Evolutionary conservation across 306 rosid genomes (phyloP), one percentile per base, ranked within the genome.

Genomic region (Heteromeles arbutifolia): DNA sequence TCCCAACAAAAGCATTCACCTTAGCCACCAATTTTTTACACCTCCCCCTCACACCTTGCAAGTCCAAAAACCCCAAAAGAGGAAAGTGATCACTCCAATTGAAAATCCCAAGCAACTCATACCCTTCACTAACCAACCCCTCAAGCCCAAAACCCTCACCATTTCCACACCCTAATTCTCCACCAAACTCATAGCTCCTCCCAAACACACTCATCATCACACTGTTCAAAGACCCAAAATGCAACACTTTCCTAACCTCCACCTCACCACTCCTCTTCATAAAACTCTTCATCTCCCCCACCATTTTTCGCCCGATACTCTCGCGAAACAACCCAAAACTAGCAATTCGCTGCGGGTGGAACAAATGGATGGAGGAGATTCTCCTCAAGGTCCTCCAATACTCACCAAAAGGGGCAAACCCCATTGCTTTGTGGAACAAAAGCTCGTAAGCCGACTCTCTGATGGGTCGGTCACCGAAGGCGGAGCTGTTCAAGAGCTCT

Each of bases 71-170:
- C 32, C 86, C 89, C 70, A 90, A 25, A 1, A 87, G 19, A 26
- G 96, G 96, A 78, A 90, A 90, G 67, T 90, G 94, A 44, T 92
- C 96, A 22, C 91, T 84, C 91, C 92, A 92, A 72, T 90, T 90
- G 59, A 92, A 90, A 39, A 84, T 52, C 32, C 98, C 94, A 73
- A 92, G 85, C 65, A 92, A 45, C 74, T 86, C 98, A 67, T 90
- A 92, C 72, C 96, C 98, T 76, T 92, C 92, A 15, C 83, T 87
- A 62, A 90, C 96, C 74, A 92, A 29, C 11, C 26, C 67, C 57
- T 90, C 93, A 48, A 90, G 84, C 79, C 77, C 91, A 67, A 14
- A 61, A 8, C 76, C 88, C 31, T 83, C 70, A 37, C 61, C 29
- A 48, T 21, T 45, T 3, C 75, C 78, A 61, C 37, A 50, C 21